phyloP scores from a whole-genome alignment of 1,284 basidiomycete genomes.

The Exobasidium cylindrosporum region DNA sequence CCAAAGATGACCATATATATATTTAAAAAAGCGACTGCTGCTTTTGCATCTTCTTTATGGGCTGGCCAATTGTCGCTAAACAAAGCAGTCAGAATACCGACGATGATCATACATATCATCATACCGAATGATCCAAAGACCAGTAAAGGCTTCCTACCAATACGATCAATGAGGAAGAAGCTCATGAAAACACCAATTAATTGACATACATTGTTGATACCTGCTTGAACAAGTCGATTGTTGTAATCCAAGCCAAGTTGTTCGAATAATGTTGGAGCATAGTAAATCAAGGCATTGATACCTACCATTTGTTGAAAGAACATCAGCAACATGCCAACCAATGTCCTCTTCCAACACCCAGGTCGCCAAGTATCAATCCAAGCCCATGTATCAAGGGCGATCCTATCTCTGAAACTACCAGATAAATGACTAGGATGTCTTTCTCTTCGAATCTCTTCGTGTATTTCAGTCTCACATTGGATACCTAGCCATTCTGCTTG shows the following conservation, averaged over 20 bases:
- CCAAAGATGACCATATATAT: constrained; percentile 20
- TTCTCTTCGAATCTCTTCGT: constrained; percentile 12
- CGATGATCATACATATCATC: constrained; percentile 14
- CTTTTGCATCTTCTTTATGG: constrained; percentile 22
- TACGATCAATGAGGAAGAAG: constrained; percentile 24
- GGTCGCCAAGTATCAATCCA: constrained; percentile 21
- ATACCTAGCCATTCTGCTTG: constrained; percentile 33
- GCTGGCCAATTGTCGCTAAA: constrained; percentile 19
- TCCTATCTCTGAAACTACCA: constrained; percentile 61
- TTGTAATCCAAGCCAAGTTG: constrained; percentile 27
- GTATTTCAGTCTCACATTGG: constrained; percentile 56
- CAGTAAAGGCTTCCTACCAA: constrained; percentile 26
- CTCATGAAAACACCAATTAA: constrained; percentile 24
- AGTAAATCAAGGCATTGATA: constrained; percentile 26
- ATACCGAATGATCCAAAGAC: constrained; percentile 19
- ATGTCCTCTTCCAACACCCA: constrained; percentile 19
- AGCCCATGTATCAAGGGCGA: constrained; percentile 61
- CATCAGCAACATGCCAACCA: constrained; percentile 25
- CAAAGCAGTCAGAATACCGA: constrained; percentile 17
- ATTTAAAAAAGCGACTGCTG: constrained; percentile 19
- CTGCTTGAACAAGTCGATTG: constrained; percentile 20
- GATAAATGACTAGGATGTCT: constrained; percentile 64
- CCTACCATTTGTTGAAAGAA: constrained; percentile 30
- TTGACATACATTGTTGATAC: constrained; percentile 25
- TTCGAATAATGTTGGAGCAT: constrained; percentile 38